Base-by-base conservation (phyloP, 306 rosid species). In the Geum urbanum region DNA sequence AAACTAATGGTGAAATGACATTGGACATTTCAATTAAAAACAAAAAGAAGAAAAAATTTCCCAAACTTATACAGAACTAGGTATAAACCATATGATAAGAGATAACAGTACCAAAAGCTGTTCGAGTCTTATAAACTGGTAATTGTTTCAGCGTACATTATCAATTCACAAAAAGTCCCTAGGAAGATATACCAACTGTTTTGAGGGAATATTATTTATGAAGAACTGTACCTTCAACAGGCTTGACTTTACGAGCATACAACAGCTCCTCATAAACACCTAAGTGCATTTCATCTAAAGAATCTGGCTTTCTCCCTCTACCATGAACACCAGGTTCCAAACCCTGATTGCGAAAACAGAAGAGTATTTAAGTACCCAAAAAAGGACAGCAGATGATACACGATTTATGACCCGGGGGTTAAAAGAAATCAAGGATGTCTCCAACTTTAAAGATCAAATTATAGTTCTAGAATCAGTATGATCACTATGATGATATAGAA, bases 261-360 rank as follows among this genome's bases (percentile, higher is more conserved):
- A 90, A 69, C 45, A 92, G 71, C 69, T 92, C 81, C 74, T 90
- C 96, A 58, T 88, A 71, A 60, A 92, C 92, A 48, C 98, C 98
- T 69, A 88, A 81, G 78, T 92, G 84, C 11, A 83, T 83, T 78
- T 92, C 97, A 66, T 90, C 97, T 57, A 87, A 77, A 43, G 77
- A 79, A 70, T 83, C 83, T 27, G 78, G 64, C 60, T 88, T 89
- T 73, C 98, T 87, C 79, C 98, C 97, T 86, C 98, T 85, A 54
- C 98, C 98, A 73, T 92, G 97, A 77, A 92, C 96, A 61, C 84
- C 74, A 20, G 96, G 90, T 83, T 92, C 98, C 90, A 92, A 75
- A 46, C 73, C 82, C 98, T 92, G 87, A 78, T 80, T 70, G 40
- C 44, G 46, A 70, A 73, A 61, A 65, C 56, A 66, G 58, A 76